Base-by-base conservation (phyloP, 1,284 basidiomycete species). In the Malassezia japonica region DNA sequence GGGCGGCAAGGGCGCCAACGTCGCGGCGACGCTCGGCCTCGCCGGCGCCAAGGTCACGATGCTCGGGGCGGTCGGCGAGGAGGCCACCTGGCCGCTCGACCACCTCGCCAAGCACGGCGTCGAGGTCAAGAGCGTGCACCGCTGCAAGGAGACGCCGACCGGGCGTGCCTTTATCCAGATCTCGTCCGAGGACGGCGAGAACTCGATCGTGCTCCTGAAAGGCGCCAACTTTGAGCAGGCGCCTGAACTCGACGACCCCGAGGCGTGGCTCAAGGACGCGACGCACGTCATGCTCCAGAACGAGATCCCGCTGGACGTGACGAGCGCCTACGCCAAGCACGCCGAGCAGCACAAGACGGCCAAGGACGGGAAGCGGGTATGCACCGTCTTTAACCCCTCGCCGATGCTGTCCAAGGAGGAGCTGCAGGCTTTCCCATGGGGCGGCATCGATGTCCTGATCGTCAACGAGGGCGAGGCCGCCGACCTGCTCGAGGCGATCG, bases 251-350 rank as follows among this genome's bases (percentile, higher is more conserved):
- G 46, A 54, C 45, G 46, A 48, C 20, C 46, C 46, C 3, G 16
- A n/a, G 18, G n/a, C 18, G 13, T 54, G 51, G 49, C 21, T 35
- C 24, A 20, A 31, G n/a, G 32, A 33, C 38, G n/a, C 57, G 13
- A 74, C 77, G 15, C 77, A 79, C 57, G 66, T 80, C 5, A 68
- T 79, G n/a, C 65, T 80, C 1, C 79, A 80, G 55, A 80, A 81
- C 61, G 79, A 81, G 65, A 79, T 81, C 44, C 78, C 78, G 0
- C 70, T 79, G 12, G 43, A 58, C 1, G 72, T 74, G 6, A 80
- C 79, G 5, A 49, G 72, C 13, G 60, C 74, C 3, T 77, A 77
- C 57, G 69, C 78, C 43, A 21, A 50, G 51, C 48, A 53, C 33
- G 28, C 45, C 2, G 16, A 13, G 20, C 10, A 13, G 38, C 40